phyloP scores from a whole-genome alignment of 768 basidiomycete species.

The Pleurotus pulmonarius region DNA sequence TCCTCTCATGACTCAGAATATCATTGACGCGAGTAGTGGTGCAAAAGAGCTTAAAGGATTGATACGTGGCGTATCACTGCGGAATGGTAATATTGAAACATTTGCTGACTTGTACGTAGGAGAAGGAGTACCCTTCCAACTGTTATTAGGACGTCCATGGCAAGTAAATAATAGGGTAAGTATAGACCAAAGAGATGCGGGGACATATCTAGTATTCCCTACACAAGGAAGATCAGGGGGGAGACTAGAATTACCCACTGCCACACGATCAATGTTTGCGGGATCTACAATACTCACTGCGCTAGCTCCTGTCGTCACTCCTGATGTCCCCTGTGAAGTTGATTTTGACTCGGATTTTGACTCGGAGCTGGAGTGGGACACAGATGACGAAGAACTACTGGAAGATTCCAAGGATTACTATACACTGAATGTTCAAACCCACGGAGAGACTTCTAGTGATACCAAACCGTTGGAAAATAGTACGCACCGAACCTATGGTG shows the following conservation, averaged over 20 bases:
- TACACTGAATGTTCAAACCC: too few species aligned
- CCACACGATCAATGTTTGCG: neutral
- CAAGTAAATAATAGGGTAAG: conserved; percentile 18
- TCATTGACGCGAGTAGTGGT: conserved; percentile 26
- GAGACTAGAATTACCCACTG: neutral
- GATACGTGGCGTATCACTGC: conserved; percentile 15
- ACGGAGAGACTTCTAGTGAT: too few species aligned
- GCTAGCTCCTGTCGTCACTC: too few species aligned
- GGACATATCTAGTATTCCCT: conserved; percentile 20
- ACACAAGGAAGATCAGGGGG: neutral
- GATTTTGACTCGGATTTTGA: too few species aligned
- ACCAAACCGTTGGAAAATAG: too few species aligned
- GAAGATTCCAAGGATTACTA: too few species aligned
- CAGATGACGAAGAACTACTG: too few species aligned
- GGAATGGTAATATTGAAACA: conserved; percentile 17
- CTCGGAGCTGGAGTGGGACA: neutral
- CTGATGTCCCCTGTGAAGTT: too few species aligned
- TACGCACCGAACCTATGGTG: too few species aligned
- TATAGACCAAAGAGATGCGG: conserved; percentile 20
- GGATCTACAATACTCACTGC: too few species aligned
- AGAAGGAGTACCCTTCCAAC: conserved; percentile 14
- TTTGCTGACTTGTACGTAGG: conserved; percentile 18
- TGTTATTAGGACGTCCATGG: conserved; percentile 21
- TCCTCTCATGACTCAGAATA: neutral
- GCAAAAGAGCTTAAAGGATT: conserved; percentile 15